Evolutionary conservation across 192 early-diverging fungal species (phyloP).

Genomic region (Coemansia sp.): DNA sequence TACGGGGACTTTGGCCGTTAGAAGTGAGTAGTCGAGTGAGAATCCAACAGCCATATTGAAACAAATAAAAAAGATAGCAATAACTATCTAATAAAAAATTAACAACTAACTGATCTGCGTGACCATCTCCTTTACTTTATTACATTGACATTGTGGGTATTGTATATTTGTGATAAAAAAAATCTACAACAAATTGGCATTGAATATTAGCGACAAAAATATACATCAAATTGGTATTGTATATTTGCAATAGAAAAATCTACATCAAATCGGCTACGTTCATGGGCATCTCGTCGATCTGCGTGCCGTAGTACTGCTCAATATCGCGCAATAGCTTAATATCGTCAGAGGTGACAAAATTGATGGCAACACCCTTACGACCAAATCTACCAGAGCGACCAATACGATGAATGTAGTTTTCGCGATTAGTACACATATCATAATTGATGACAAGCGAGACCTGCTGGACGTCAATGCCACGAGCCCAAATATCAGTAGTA

Average conservation of each 20-base stretch:
- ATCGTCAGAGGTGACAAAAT: constrained; percentile 97
- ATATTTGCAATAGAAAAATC: too few species aligned
- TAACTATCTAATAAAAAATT: too few species aligned
- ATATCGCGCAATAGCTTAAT: constrained; percentile 93
- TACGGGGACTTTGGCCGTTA: constrained; percentile 24
- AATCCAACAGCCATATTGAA: background rate
- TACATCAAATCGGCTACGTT: constrained; percentile 50
- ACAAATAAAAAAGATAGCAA: background rate
- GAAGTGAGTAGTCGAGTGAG: constrained; percentile 8
- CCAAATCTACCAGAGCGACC: constrained; percentile 98
- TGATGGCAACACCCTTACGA: constrained; percentile 98
- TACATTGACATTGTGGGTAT: background rate
- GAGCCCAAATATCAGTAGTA: constrained; percentile 98
- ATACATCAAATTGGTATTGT: too few species aligned
- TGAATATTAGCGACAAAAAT: too few species aligned
- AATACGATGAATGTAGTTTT: constrained; percentile 98
- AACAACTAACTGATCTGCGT: too few species aligned
- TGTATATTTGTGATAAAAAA: background rate
- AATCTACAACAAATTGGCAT: too few species aligned
- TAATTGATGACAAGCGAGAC: constrained; percentile 99
- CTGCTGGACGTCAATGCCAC: constrained; percentile 99
- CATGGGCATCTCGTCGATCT: constrained; percentile 60
- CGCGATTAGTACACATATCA: constrained; percentile 93
- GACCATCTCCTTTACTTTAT: background rate
- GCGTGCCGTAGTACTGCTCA: constrained; percentile 89